Conservation (phyloP, 192 early-diverging fungal genomes). For the Coemansia sp. region DNA sequence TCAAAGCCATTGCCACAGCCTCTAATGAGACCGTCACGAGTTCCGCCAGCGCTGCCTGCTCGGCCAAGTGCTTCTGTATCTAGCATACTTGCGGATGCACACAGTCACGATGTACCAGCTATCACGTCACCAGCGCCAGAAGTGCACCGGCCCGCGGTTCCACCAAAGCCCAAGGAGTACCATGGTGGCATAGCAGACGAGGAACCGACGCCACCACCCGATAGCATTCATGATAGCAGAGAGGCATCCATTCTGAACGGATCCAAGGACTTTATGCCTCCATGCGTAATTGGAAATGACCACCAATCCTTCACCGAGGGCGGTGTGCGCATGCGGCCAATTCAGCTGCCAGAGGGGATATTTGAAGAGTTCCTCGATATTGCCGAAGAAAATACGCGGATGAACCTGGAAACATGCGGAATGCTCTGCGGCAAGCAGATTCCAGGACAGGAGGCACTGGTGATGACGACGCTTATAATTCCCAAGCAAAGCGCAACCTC, state of each 20-base stretch:
- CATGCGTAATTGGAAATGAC: slow-evolving; percentile 29
- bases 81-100: background rate
- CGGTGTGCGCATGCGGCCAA: slow-evolving; percentile 64
- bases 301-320: slow-evolving; percentile 56
- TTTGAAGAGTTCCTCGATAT: slow-evolving; percentile 70
- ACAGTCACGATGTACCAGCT: background rate
- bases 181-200: slow-evolving; percentile 4
- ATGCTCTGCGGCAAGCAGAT: slow-evolving; percentile 77
- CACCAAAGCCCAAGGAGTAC: slow-evolving; percentile 52
- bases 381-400: slow-evolving; percentile 68
- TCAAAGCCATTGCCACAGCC: slow-evolving; percentile 1
- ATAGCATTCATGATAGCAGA: background rate
- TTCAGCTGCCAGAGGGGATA: slow-evolving; percentile 67
- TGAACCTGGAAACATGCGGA: slow-evolving; percentile 88
- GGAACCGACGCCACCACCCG: background rate
- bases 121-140: slow-evolving; percentile 2
- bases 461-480: slow-evolving; percentile 76
- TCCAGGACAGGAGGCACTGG: slow-evolving; percentile 31
- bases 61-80: slow-evolving; percentile 17
- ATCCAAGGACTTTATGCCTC: slow-evolving; percentile 26
- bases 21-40: background rate
- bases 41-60: slow-evolving; percentile 21
- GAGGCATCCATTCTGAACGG: background rate
- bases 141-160: slow-evolving; percentile 14
- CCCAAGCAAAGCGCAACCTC: slow-evolving; percentile 89